phyloP scores from a whole-genome alignment of 192 early-diverging fungal genomes.

The Coemansia sp. region DNA sequence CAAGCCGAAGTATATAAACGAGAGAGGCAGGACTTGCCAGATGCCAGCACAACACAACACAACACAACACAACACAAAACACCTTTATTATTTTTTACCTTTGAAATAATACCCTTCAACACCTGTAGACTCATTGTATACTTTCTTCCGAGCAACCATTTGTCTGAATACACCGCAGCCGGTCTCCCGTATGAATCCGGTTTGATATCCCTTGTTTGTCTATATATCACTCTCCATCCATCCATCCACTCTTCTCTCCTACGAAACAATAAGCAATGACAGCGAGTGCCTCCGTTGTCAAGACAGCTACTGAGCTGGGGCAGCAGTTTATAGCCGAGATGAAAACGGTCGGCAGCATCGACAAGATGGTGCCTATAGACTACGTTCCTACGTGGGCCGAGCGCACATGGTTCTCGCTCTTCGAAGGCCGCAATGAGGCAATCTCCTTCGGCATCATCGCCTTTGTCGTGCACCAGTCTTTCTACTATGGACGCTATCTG shows the following conservation, averaged over 20 bases:
- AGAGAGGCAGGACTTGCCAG: neutral
- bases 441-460: conserved; percentile 69
- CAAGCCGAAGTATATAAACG: neutral
- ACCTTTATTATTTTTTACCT: too few relatives aligned
- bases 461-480: conserved; percentile 84
- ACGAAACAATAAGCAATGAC: neutral
- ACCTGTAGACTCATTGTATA: too few relatives aligned
- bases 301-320: conserved; percentile 14
- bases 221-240: too few relatives aligned
- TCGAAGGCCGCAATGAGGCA: conserved; percentile 65
- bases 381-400: conserved; percentile 54
- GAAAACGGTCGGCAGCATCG: conserved; percentile 19
- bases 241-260: too few relatives aligned
- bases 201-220: too few relatives aligned
- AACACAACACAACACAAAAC: too few relatives aligned
- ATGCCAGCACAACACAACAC: too few relatives aligned
- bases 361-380: conserved; percentile 12
- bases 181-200: too few relatives aligned
- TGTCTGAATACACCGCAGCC: too few relatives aligned
- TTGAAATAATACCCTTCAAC: too few relatives aligned
- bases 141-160: too few relatives aligned
- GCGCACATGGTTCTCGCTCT: conserved; percentile 63
- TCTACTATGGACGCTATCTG: conserved; percentile 84
- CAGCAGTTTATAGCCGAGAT: conserved; percentile 31
- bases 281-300: neutral